phyloP scores from a whole-genome alignment of 129 eudicot genomes.

The Chrysanthemum makinoi region DNA sequence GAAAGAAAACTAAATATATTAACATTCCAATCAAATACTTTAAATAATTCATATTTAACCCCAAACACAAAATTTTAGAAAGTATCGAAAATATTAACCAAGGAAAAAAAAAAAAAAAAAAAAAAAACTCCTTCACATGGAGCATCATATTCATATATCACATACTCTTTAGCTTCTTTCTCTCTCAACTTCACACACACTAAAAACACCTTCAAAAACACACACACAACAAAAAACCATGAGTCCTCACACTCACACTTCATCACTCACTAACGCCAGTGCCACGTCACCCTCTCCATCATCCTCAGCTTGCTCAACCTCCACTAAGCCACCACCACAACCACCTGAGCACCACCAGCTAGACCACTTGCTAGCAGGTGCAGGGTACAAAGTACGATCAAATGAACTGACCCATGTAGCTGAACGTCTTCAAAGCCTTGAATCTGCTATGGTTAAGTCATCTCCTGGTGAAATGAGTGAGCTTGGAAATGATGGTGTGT shows the following conservation, averaged over 20 bases:
- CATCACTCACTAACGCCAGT: constrained; percentile 24
- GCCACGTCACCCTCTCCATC: constrained; percentile 44
- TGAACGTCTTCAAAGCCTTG: constrained; percentile 47
- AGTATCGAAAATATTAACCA: constrained; percentile 21
- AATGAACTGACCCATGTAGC: constrained; percentile 64
- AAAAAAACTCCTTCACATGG: constrained; percentile 33
- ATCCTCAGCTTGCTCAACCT: constrained; percentile 39
- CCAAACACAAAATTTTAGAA: constrained; percentile 12
- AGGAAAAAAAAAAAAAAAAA: constrained; percentile 22
- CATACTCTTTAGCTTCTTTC: constrained; percentile 8
- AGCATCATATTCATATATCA: constrained; percentile 27
- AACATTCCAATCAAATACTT: neutral
- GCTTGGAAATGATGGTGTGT: constrained; percentile 48
- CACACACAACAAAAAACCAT: neutral
- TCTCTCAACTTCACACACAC: constrained; percentile 29
- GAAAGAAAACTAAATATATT: neutral
- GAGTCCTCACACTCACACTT: constrained; percentile 35
- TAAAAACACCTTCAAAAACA: constrained; percentile 25
- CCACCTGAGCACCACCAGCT: constrained; percentile 17
- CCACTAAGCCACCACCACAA: constrained; percentile 32
- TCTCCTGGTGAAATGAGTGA: constrained; percentile 36
- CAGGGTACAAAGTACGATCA: constrained; percentile 55
- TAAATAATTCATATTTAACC: neutral
- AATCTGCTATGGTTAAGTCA: constrained; percentile 46
- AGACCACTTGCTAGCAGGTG: constrained; percentile 58